These are phyloP conservation scores for Aspergillus unguis DNA, from an alignment of 2,329 filamentous ascomycete species.

Conservation along the genomic window DNA sequence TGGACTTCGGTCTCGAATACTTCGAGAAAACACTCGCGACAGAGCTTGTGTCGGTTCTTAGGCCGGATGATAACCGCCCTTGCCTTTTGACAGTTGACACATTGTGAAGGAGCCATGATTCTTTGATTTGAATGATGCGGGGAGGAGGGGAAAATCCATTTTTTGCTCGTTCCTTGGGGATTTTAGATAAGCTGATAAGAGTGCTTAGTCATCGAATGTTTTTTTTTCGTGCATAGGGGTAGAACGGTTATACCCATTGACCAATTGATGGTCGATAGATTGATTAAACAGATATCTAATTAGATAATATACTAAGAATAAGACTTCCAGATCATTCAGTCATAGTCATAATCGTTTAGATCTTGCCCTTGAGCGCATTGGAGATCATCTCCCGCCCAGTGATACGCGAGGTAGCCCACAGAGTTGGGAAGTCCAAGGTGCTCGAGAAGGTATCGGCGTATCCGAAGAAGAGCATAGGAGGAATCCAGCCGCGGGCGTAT, in stretches of 20 bases:
- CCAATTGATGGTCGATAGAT: neutral
- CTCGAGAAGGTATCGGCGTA: constrained; percentile 76
- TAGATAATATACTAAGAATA: constrained; percentile 2
- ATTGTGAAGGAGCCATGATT: constrained; percentile 71
- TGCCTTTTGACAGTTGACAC: constrained; percentile 70
- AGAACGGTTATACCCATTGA: neutral
- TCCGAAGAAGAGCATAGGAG: constrained; percentile 87
- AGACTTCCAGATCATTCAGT: neutral
- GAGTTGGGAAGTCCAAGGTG: constrained; percentile 79
- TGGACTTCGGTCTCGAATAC: constrained; percentile 93
- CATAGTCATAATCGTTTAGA: constrained; percentile 46
- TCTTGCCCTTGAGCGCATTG: constrained; percentile 69
- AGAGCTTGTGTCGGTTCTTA: constrained; percentile 92
- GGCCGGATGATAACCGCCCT: constrained; percentile 88
- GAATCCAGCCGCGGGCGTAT: constrained; percentile 70
- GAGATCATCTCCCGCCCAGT: constrained; percentile 73
- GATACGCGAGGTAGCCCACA: constrained; percentile 73
- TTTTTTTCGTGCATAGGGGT: constrained; percentile 4
- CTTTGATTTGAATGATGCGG: neutral
- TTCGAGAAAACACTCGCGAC: constrained; percentile 78
- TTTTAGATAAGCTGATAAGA: constrained; percentile 14
- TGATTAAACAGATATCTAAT: constrained; percentile 3
- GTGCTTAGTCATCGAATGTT: constrained; percentile 17
- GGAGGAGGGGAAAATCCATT: constrained; percentile 13
- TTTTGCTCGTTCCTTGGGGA: neutral